Base-by-base conservation (phyloP, 495 filamentous ascomycete genomes). In the Immersiella caudata region DNA sequence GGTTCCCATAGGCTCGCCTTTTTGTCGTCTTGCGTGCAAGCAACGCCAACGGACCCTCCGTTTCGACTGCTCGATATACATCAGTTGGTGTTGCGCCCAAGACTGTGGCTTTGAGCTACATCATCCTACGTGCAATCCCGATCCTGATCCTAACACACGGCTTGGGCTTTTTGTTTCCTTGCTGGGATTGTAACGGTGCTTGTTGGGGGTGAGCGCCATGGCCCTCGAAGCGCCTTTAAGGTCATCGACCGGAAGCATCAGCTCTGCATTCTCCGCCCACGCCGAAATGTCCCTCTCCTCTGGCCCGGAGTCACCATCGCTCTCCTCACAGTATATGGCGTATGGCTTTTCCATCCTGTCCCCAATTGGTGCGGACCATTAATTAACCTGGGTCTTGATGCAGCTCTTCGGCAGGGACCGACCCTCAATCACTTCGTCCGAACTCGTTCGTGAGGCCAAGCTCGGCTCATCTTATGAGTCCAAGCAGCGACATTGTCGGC, bases 141-240 rank as follows among this genome's bases (percentile, higher is more conserved):
- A 46, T 62, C 49, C 29, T 22, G 20, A 50, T 55, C 29, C 49
- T 50, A 60, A 35, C 59, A 24, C 9, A 54, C 60, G 18, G 49
- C 50, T 29, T 33, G 54, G 62, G 66, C 54, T 22, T 52, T n/a
- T 36, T 57, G 29, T 21, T 57, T 55, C 55, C 59, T 18, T 36
- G 20, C 65, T 24, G 9, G 40, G 24, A 57, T 61, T 26, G 54
- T 64, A 62, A 58, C 49, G 52, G 60, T 60, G 64, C 62, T 29
- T 52, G 56, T 64, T 54, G 58, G 60, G 24, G 60, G 35, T 25
- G 62, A 60, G 56, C 69, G 71, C 67, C 74, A 88, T 88, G 86
- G 86, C 86, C 74, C 82, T 88, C 77, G 83, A 88, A 77, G 84
- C 80, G 68, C 86, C 85, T 56, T 72, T 88, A 67, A 75, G 84